phyloP scores from a whole-genome alignment of 768 basidiomycete genomes.

The Leccinum sublutescens region DNA sequence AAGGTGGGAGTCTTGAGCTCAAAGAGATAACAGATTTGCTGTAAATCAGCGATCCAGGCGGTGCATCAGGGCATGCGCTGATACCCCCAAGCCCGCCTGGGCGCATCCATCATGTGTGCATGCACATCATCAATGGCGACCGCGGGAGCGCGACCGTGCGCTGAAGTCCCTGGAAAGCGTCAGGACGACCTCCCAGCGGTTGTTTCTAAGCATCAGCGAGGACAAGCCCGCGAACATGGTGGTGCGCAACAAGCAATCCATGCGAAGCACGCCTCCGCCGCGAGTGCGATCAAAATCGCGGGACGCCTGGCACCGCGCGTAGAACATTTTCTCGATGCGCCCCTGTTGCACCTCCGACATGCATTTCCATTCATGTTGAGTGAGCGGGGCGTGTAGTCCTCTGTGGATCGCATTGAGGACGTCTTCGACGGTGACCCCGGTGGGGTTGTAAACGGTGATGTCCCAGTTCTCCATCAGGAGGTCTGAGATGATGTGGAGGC shows the following conservation, averaged over 20 bases:
- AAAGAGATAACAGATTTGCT: conserved; percentile 2
- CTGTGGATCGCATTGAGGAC: conserved; percentile 47
- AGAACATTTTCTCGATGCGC: conserved; percentile 42
- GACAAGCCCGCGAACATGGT: conserved; percentile 54
- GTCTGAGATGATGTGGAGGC: conserved; percentile 45
- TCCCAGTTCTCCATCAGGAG: conserved; percentile 45
- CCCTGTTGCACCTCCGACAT: conserved; percentile 42
- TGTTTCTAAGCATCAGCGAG: conserved; percentile 34
- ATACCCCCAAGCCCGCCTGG: background rate
- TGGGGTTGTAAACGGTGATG: conserved; percentile 39
- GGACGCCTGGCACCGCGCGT: conserved; percentile 44
- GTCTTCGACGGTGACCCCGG: conserved; percentile 52
- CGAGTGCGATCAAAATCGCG: conserved; percentile 35
- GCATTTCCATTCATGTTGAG: conserved; percentile 41
- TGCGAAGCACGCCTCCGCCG: conserved; percentile 42
- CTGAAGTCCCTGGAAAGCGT: conserved; percentile 41
- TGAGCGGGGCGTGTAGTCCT: conserved; percentile 39
- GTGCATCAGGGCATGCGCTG: background rate
- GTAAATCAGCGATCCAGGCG: background rate
- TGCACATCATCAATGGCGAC: background rate
- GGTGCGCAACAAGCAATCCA: conserved; percentile 50
- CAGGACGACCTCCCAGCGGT: conserved; percentile 42
- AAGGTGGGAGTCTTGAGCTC: background rate
- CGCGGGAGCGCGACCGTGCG: background rate
- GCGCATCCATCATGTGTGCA: background rate